Evolutionary conservation across 495 filamentous ascomycete species (phyloP), one percentile per base, ranked within the genome.

Genomic region (Hypoxylon rickii): DNA sequence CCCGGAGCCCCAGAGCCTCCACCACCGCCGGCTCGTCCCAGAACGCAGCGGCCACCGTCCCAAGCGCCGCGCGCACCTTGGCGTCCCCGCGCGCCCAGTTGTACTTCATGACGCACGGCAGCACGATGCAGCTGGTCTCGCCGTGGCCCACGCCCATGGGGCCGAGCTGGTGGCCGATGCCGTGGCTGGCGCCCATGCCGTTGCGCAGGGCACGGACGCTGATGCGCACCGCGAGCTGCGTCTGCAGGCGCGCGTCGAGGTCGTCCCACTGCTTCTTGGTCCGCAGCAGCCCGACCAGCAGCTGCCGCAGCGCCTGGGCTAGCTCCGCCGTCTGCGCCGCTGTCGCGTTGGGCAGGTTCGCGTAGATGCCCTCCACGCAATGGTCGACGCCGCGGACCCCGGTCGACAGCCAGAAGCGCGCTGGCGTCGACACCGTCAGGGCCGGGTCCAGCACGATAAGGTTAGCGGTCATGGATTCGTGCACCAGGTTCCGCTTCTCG

Each of bases 161-260:
- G 7, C 85, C 84, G 0, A 87, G 73, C 66, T 87, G 85, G 66
- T 87, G 84, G 7, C 86, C 85, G 63, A 87, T 87, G 0, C 79
- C 86, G 67, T 88, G 85, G 49, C 80, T 83, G 7, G 80, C 75
- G 32, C 78, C 73, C 46, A 79, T 52, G 12, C 76, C 75, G 32
- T 60, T 66, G 1, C 54, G 11, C 1, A 73, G 44, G 1, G 58
- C 55, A 1, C 58, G 43, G 5, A 75, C 55, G 0, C 66, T 55
- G 7, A 64, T 59, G 10, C 69, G 44, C 20, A 75, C 45, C 1
- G 63, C 61, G 29, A 63, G 55, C 50, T 71, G 61, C 48, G 70
- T 69, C 36, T 69, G 68, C 41, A 81, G 58, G 34, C 83, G 67
- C 8, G 80, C 78, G 19, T 77, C 77, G 10, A 71, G 31, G 39